Conservation (phyloP, 768 basidiomycete genomes). For the Chalciporus pseudorubinellus region DNA sequence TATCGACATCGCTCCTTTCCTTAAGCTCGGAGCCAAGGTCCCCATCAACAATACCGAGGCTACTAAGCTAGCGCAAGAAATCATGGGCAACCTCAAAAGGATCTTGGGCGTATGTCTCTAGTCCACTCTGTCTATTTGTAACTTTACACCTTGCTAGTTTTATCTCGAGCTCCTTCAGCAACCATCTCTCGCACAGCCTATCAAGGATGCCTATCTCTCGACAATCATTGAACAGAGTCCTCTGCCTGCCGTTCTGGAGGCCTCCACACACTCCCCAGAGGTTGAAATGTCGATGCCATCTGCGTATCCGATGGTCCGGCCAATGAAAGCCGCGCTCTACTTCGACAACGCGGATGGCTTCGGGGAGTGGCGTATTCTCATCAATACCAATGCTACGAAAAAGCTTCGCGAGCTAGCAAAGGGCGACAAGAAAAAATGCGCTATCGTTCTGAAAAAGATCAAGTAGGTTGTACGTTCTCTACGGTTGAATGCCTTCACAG, state of each 20-base stretch:
- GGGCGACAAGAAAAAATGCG: constrained; percentile 45
- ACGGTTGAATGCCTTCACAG: background rate
- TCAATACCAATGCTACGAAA: constrained; percentile 48
- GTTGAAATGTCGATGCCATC: constrained; percentile 15
- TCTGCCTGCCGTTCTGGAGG: background rate
- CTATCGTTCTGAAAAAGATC: constrained; percentile 65
- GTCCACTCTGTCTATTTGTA: no score
- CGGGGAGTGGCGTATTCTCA: constrained; percentile 62
- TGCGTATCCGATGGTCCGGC: constrained; percentile 48
- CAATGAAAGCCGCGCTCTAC: constrained; percentile 59
- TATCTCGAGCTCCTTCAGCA: constrained; percentile 24
- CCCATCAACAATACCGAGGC: constrained; percentile 28
- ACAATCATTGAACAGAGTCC: background rate
- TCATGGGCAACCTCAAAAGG: constrained; percentile 26
- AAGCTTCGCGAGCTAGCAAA: constrained; percentile 48
- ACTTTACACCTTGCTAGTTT: constrained; percentile 16
- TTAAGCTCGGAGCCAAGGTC: constrained; percentile 23
- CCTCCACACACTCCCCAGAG: background rate
- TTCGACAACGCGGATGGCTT: constrained; percentile 59
- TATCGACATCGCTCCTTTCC: constrained; percentile 31
- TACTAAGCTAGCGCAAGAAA: background rate
- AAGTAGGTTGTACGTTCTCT: constrained; percentile 38
- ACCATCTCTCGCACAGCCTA: constrained; percentile 9
- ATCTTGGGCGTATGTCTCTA: constrained; percentile 28
- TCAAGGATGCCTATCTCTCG: constrained; percentile 12